Evolutionary conservation across 2,329 filamentous ascomycete species (phyloP).

Genomic region (Alternaria sp.): DNA sequence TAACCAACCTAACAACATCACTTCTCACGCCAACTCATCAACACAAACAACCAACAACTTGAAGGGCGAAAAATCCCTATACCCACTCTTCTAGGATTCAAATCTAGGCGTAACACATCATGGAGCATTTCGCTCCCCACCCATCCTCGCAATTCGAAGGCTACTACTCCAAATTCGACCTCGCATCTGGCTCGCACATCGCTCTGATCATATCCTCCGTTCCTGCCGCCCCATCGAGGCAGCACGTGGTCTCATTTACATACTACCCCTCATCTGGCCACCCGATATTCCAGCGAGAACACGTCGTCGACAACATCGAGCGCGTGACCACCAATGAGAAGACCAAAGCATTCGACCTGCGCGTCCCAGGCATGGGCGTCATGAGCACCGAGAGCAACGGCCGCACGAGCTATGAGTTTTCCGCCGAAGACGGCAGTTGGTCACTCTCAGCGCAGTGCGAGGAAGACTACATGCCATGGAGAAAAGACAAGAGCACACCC

Average conservation of each 20-base stretch:
- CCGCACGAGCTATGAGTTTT: slow-evolving; percentile 46
- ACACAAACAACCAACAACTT: neutral
- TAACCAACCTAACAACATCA: neutral
- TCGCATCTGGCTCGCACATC: slow-evolving; percentile 54
- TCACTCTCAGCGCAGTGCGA: slow-evolving; percentile 50
- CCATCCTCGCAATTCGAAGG: slow-evolving; percentile 54
- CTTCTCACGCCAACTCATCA: neutral
- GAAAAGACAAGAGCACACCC: slow-evolving; percentile 46
- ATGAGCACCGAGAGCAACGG: slow-evolving; percentile 46
- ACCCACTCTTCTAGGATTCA: neutral
- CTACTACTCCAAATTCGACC: slow-evolving; percentile 58
- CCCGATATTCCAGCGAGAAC: slow-evolving; percentile 50
- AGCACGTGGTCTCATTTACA: slow-evolving; percentile 58
- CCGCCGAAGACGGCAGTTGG: slow-evolving; percentile 39
- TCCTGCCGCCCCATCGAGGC: slow-evolving; percentile 46
- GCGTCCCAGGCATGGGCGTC: slow-evolving; percentile 49
- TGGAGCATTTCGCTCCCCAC: slow-evolving; percentile 55
- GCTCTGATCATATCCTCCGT: slow-evolving; percentile 57
- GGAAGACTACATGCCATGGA: slow-evolving; percentile 48
- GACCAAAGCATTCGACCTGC: slow-evolving; percentile 50
- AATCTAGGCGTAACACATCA: slow-evolving; percentile 9
- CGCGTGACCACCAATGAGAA: slow-evolving; percentile 34
- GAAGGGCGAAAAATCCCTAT: neutral
- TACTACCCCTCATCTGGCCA: slow-evolving; percentile 50
- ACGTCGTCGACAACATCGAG: slow-evolving; percentile 52